A percentile compares a stretch with the other conserved stretches of the same genome.
Conservation (phyloP, 176 grass and related monocot species). For the Olyra latifolia region DNA sequence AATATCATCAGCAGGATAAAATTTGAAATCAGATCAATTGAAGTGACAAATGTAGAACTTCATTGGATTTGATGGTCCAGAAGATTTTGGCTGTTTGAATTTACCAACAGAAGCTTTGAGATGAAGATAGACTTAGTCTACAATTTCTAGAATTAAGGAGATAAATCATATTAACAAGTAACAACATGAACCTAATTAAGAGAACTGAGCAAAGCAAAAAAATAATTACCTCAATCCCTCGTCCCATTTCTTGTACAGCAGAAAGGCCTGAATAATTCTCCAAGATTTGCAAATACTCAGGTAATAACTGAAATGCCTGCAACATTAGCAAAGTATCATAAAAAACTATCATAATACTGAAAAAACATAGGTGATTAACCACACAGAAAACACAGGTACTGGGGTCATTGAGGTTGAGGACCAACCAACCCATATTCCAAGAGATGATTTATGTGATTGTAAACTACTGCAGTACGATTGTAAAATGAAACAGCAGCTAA, state of each 20-base stretch:
- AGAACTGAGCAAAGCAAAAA: constrained; percentile 1
- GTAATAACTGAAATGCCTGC: constrained; percentile 95
- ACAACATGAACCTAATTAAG: constrained; percentile 7
- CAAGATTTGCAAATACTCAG: constrained; percentile 97
- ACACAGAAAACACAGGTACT: constrained; percentile 8
- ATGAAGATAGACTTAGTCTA: constrained; percentile 1
- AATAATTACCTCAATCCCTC: constrained; percentile 71
- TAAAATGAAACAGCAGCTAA: constrained; percentile 3
- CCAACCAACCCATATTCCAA: constrained; percentile 26
- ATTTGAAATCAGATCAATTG: constrained; percentile 18
- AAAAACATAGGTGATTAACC: constrained; percentile 20
- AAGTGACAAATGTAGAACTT: constrained; percentile 19
- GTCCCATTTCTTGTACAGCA: constrained; percentile 92
- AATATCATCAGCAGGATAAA: constrained; percentile 25
- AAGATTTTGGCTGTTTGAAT: background rate
- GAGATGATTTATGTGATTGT: background rate
- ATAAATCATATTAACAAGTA: constrained; percentile 27
- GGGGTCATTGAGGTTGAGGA: background rate
- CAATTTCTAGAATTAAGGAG: background rate
- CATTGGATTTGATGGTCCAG: constrained; percentile 26
- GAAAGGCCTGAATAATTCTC: constrained; percentile 94
- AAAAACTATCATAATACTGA: constrained; percentile 18
- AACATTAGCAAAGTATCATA: constrained; percentile 41
- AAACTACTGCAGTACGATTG: constrained; percentile 19
- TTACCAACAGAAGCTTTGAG: constrained; percentile 13